Evolutionary conservation across 139 green algal genomes (phyloP), one percentile per base, ranked within the genome.

Genomic region (Dunaliella sp.): DNA sequence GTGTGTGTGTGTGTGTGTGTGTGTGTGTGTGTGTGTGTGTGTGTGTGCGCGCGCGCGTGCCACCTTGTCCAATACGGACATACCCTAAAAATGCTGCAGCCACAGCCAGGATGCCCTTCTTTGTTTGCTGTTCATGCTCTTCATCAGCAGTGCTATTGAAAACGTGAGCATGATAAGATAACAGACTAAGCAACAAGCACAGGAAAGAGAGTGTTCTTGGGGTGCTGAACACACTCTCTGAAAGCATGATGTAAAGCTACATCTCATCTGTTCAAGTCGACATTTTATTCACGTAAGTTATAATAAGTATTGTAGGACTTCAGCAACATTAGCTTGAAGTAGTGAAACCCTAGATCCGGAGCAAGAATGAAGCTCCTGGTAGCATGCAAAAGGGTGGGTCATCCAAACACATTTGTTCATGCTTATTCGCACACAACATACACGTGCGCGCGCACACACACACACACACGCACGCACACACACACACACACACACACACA

Each of bases 361-460:
- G 31, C 38, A 90, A 93, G 85, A 38, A 98, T 96, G 93, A 95
- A 93, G 86, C 85, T 95, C 1, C 88, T 98, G 0, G 95, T 98
- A 31, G 95, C 93, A 12, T 88, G 97, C 30, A 98, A 98, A 85
- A 89, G 95, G 1, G 93, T 96, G 0, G 91, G 98, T 2, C 97
- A 99, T 83, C 7, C 48, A 65, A 7, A 65, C 48, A 65, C 48
- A 65, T 16, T 26, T 16, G 16, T 65, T 26, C 48, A 65, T 16
- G 16, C 48, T 26, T 65, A 65, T 26, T 26, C 48, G 16, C 48
- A 65, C 48, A 65, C 48, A 65, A 65, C 48, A 65, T 16, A 16
- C 48, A 65, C 48, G 77, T 22, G 77, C n/a, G 28, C 74, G 31
- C 74, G 31, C 74, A 21, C 74, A 80, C 74, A 24, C 74, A 80